A percentile compares a stretch with the other conserved stretches of the same genome.
phyloP scores from a whole-genome alignment of 805 yeast genomes.

The Cyberlindnera nakhonratchasimensis region DNA sequence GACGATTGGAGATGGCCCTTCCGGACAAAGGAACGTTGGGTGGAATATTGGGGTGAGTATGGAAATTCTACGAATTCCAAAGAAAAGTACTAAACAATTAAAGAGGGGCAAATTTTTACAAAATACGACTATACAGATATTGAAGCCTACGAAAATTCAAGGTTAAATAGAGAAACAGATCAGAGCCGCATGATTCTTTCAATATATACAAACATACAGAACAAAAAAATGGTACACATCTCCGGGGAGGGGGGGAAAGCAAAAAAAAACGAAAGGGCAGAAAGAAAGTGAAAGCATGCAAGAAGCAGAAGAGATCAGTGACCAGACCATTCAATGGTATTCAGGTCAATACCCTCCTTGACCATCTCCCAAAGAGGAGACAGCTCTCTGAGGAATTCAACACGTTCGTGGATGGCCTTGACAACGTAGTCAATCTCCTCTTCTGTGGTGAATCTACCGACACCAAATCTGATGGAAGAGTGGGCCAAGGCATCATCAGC shows the following conservation, averaged over 20 bases:
- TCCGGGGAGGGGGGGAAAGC: neutral
- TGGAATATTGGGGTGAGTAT: neutral
- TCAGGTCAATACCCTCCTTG: conserved; percentile 94
- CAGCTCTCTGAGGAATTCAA: conserved; percentile 84
- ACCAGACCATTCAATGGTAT: conserved; percentile 96
- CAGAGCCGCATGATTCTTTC: neutral
- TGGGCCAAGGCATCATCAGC: conserved; percentile 98
- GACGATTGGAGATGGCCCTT: neutral
- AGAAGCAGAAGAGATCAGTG: conserved; percentile 45
- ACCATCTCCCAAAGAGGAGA: conserved; percentile 99
- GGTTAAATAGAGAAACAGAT: too few species aligned
- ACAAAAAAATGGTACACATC: neutral
- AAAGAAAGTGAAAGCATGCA: too few species aligned
- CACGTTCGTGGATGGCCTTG: conserved; percentile 83
- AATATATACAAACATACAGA: too few species aligned
- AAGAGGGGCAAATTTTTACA: too few species aligned
- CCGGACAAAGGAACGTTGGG: neutral
- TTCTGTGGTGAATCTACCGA: conserved; percentile 96
- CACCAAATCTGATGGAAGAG: conserved; percentile 95
- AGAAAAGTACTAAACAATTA: too few species aligned
- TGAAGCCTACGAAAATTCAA: too few species aligned
- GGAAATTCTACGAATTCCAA: neutral
- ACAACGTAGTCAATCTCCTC: conserved; percentile 93
- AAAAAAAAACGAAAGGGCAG: too few species aligned
- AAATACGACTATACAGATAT: too few species aligned